Base-by-base conservation (phyloP, 2,329 filamentous ascomycete genomes). In the Pestalotiopsis sp. region DNA sequence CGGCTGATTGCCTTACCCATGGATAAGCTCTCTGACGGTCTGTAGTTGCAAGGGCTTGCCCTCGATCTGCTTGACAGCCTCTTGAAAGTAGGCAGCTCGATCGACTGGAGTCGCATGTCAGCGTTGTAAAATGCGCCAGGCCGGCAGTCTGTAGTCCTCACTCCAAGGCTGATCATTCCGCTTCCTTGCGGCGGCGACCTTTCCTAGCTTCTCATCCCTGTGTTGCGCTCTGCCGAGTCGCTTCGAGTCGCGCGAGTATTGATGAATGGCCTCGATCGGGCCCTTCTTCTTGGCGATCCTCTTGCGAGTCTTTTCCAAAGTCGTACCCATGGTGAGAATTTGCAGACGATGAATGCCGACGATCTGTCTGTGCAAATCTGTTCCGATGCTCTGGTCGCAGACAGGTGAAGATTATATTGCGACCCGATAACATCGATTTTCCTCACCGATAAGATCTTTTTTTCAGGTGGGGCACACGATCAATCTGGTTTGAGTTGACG, bases 201-300 rank as follows among this genome's bases (percentile, higher is more conserved):
- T 92, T 73, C 90, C 89, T 45, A 99, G 86, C 78, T 93, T 93
- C 75, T 96, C 91, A 76, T 98, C 95, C 80, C 96, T 88, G 72
- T 91, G 87, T 70, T 89, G 89, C 23, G 96, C 96, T 75, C 91
- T 89, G 78, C 94, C 92, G 71, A 98, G 84, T 65, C 93, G 89
- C 76, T 92, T 89, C 3, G 94, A 93, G 83, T 98, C 93, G 73
- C 96, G 88, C 70, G 94, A 97, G 79, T 94, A 94, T 80, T 94
- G 92, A 77, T 98, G 95, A 25, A 98, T 86, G 13, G 91, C 87
- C 38, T 91, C 90, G 61, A 93, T 87, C 52, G 90, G 89, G 23
- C 90, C 90, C 72, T 90, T 89, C 87, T 98, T 98, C 84, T 97
- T 97, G 41, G 90, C 85, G 72, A 98, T 95, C 72, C 94, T 90